These are phyloP conservation scores for Amanita phalloides DNA, from an alignment of 768 basidiomycete species.

Conservation along the genomic window DNA sequence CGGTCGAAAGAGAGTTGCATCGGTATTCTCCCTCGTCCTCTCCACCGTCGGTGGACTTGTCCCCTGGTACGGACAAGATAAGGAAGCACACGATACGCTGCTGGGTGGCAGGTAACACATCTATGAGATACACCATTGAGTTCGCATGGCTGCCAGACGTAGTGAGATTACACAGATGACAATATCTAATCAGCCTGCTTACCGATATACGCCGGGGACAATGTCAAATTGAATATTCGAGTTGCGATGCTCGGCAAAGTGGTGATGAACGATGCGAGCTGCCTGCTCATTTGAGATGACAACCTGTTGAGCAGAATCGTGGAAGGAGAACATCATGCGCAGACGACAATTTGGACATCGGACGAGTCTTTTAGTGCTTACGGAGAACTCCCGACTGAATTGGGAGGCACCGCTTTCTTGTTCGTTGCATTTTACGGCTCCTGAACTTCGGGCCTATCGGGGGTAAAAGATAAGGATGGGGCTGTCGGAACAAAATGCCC, in stretches of 20 bases:
- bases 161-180: not conserved
- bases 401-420: too few relatives aligned
- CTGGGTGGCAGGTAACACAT: slow-evolving; percentile 1
- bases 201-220: not conserved
- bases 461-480: too few relatives aligned
- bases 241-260: slow-evolving; percentile 1
- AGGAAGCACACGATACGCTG: slow-evolving; percentile 16
- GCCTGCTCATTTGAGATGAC: slow-evolving; percentile 1
- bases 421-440: too few relatives aligned
- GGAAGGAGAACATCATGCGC: not conserved
- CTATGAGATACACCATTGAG: slow-evolving; percentile 9
- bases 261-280: not conserved
- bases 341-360: not conserved
- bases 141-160: slow-evolving; percentile 9
- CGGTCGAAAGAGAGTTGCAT: slow-evolving; percentile 25
- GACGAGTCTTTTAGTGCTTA: not conserved
- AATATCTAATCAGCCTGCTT: not conserved
- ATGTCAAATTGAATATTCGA: not conserved
- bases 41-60: not conserved
- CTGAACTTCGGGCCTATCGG: too few relatives aligned
- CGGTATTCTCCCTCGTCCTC: slow-evolving; percentile 12
- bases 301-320: not conserved
- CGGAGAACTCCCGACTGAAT: too few relatives aligned
- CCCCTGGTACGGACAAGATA: slow-evolving; percentile 14
- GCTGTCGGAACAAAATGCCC: slow-evolving; percentile 13